A percentile compares a stretch with the other conserved stretches of the same genome.
phyloP scores from a whole-genome alignment of 177 flowering plant species.

The Vitis hybrid region DNA sequence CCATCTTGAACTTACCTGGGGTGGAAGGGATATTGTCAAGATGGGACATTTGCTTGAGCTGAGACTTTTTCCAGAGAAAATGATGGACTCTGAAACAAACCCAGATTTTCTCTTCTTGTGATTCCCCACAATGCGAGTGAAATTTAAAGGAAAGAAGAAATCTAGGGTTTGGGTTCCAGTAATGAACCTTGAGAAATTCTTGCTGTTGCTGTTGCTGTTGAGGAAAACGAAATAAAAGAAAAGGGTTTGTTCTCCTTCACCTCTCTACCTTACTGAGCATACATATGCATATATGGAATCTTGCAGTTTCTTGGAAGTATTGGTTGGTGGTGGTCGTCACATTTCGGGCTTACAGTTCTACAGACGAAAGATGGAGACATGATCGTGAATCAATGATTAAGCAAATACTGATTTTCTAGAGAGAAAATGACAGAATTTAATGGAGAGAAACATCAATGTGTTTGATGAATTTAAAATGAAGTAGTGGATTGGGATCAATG shows the following conservation, averaged over 20 bases:
- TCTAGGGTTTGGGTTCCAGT: slow-evolving; percentile 25
- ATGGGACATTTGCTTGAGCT: slow-evolving; percentile 53
- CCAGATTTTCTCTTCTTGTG: neutral
- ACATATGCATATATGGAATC: slow-evolving; percentile 15
- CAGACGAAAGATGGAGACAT: slow-evolving; percentile 5
- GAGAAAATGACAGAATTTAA: neutral
- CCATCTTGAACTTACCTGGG: slow-evolving; percentile 85
- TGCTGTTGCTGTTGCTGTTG: neutral
- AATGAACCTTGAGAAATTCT: neutral
- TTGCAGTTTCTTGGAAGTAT: slow-evolving; percentile 33
- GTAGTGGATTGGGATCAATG: slow-evolving; percentile 2
- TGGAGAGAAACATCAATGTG: neutral
- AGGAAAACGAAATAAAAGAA: slow-evolving; percentile 14
- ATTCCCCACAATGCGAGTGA: too few relatives aligned
- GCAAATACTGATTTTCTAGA: slow-evolving; percentile 1
- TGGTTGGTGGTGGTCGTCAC: slow-evolving; percentile 17
- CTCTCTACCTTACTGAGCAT: neutral
- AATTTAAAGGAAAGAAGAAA: neutral
- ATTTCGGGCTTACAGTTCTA: slow-evolving; percentile 8
- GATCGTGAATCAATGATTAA: neutral
- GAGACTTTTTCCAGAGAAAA: slow-evolving; percentile 38
- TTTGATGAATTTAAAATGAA: neutral
- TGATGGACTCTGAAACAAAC: neutral
- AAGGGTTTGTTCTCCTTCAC: slow-evolving; percentile 10
- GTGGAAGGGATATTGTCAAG: slow-evolving; percentile 69